phyloP scores from a whole-genome alignment of 73 alveolate species.

The Breviolum minutum region DNA sequence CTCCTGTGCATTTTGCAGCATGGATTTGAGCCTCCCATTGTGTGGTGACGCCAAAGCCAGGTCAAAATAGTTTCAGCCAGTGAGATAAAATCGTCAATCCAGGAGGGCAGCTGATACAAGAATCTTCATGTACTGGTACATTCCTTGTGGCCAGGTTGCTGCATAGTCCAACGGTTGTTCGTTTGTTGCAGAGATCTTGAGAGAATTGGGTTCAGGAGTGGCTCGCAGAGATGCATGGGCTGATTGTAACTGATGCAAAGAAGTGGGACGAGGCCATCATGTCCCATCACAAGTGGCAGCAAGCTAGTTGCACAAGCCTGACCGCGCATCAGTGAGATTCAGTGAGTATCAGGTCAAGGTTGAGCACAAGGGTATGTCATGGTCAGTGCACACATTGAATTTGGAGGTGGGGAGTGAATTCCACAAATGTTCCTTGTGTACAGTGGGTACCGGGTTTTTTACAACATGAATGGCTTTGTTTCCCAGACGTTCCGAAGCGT shows the following conservation, averaged over 20 bases:
- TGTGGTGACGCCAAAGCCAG: background rate
- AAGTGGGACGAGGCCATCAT: conserved; percentile 9
- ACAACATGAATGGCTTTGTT: background rate
- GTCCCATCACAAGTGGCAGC: background rate
- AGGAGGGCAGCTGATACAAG: background rate
- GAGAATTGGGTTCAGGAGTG: conserved; percentile 6
- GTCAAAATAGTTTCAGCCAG: background rate
- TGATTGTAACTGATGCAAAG: background rate
- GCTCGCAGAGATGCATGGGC: conserved; percentile 6
- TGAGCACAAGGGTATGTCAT: conserved; percentile 36
- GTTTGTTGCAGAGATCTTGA: too few species aligned
- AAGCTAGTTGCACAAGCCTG: background rate
- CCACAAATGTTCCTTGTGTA: background rate
- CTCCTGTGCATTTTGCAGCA: too few species aligned
- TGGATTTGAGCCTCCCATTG: background rate
- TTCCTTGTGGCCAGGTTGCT: too few species aligned
- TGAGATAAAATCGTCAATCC: conserved; percentile 5
- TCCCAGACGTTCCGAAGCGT: background rate
- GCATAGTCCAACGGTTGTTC: too few species aligned
- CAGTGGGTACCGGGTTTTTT: background rate
- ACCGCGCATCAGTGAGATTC: too few species aligned
- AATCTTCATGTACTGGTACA: too few species aligned
- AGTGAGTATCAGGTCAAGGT: background rate
- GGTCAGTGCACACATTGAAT: conserved; percentile 33
- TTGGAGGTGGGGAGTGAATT: background rate